These are phyloP conservation scores for Phaeophleospora eucalypticola DNA, from an alignment of 2,329 filamentous ascomycete species.

Conservation along the genomic window DNA sequence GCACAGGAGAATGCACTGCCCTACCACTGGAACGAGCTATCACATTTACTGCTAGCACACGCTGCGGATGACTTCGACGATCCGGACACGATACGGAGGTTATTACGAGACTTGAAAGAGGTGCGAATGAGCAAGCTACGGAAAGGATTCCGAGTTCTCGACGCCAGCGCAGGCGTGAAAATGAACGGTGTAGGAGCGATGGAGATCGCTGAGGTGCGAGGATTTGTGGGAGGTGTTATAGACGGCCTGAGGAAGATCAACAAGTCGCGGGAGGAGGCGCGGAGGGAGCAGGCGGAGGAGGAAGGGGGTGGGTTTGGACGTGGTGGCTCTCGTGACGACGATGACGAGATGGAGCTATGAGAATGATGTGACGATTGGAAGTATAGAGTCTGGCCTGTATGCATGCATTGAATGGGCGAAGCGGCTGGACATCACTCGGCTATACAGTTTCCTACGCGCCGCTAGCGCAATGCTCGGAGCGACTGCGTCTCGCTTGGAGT, in stretches of 20 bases:
- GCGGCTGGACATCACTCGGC: too few species aligned
- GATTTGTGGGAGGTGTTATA: constrained; percentile 79
- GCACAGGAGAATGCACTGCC: constrained; percentile 69
- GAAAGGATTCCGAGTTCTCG: constrained; percentile 66
- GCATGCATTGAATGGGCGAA: too few species aligned
- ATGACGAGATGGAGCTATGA: constrained; percentile 56
- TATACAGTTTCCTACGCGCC: not conserved
- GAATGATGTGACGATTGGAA: too few species aligned
- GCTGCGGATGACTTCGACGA: constrained; percentile 77
- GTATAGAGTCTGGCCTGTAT: too few species aligned
- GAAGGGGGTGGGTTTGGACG: constrained; percentile 50
- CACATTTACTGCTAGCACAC: constrained; percentile 79
- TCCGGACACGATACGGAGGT: constrained; percentile 66
- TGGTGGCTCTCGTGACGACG: constrained; percentile 51
- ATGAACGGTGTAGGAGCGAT: constrained; percentile 83
- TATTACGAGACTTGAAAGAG: constrained; percentile 79
- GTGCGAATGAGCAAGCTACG: constrained; percentile 86
- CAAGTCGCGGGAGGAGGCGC: constrained; percentile 70
- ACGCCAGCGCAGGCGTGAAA: constrained; percentile 67
- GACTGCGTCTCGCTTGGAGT: too few species aligned
- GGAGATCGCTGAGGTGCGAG: constrained; percentile 83
- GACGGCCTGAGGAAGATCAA: constrained; percentile 84
- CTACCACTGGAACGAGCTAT: constrained; percentile 92
- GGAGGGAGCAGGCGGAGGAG: constrained; percentile 72
- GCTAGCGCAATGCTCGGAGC: too few species aligned